Conservation (phyloP, 2,329 filamentous ascomycete species). For the Stemphylium beticola region DNA sequence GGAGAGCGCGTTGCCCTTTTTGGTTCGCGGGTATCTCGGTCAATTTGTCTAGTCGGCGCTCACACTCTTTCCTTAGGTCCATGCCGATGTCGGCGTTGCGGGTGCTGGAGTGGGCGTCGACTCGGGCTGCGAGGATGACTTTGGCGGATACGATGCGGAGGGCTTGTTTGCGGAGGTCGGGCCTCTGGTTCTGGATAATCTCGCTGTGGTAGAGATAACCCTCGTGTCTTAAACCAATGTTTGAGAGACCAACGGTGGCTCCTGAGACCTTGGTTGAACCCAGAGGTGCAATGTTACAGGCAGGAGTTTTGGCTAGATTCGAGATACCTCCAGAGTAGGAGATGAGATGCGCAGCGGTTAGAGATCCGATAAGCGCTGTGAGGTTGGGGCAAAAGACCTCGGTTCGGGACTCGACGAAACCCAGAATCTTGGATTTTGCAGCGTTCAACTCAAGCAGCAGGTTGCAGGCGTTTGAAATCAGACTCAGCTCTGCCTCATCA, state of each 20-base stretch:
- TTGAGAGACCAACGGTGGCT: conserved; percentile 81
- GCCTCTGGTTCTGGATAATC: conserved; percentile 83
- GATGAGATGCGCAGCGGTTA: conserved; percentile 94
- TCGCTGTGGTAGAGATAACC: conserved; percentile 93
- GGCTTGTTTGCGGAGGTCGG: conserved; percentile 87
- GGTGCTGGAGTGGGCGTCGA: conserved; percentile 83
- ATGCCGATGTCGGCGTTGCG: conserved; percentile 84
- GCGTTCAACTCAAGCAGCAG: conserved; percentile 87
- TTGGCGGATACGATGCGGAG: conserved; percentile 95
- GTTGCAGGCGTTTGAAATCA: conserved; percentile 78
- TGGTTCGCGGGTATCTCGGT: conserved; percentile 91
- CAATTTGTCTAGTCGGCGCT: conserved; percentile 88
- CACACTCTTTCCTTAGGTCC: conserved; percentile 79
- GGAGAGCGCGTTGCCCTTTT: conserved; percentile 76
- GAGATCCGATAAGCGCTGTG: conserved; percentile 85
- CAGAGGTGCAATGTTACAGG: conserved; percentile 89
- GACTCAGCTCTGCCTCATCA: conserved; percentile 73
- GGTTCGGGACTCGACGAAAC: conserved; percentile 97
- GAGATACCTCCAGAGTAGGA: conserved; percentile 90
- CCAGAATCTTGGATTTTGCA: conserved; percentile 84
- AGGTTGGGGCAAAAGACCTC: conserved; percentile 94
- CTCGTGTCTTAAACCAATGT: conserved; percentile 87
- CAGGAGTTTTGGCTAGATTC: conserved; percentile 87
- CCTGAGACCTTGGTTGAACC: conserved; percentile 86
- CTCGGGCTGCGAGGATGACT: conserved; percentile 88